phyloP scores from a whole-genome alignment of 2,329 filamentous ascomycete species.

The Bipolaris zeicola region DNA sequence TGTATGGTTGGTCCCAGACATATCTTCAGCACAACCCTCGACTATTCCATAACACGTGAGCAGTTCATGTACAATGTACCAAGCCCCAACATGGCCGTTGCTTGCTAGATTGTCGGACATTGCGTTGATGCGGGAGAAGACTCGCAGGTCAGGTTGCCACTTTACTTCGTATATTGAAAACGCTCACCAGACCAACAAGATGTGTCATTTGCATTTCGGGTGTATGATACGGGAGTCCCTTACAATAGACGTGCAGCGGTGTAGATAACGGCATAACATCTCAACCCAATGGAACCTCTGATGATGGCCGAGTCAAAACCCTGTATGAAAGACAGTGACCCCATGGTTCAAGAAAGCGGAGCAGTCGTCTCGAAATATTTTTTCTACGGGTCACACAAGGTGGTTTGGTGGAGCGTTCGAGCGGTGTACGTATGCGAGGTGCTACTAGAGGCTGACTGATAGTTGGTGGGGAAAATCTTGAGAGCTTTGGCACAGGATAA shows the following conservation, averaged over 20 bases:
- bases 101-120: not conserved
- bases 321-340: conserved; percentile 51
- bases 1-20: not conserved
- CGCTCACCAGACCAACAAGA: too few relatives aligned
- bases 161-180: not conserved
- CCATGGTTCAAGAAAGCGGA: not conserved
- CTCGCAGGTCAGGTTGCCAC: not conserved
- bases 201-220: not conserved
- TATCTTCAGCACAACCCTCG: not conserved
- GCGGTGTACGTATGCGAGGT: not conserved
- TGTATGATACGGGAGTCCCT: not conserved
- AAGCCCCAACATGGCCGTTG: not conserved
- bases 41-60: not conserved
- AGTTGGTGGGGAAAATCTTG: conserved; percentile 8
- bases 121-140: not conserved
- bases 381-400: not conserved
- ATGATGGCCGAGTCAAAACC: not conserved
- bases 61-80: not conserved
- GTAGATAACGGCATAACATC: not conserved
- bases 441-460: conserved; percentile 3
- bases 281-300: not conserved
- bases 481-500: conserved; percentile 2
- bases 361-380: not conserved
- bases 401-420: not conserved
- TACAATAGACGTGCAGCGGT: not conserved